These are phyloP conservation scores for Jacaranda copaia DNA, from an alignment of 257 asterid species.

Conservation along the genomic window DNA sequence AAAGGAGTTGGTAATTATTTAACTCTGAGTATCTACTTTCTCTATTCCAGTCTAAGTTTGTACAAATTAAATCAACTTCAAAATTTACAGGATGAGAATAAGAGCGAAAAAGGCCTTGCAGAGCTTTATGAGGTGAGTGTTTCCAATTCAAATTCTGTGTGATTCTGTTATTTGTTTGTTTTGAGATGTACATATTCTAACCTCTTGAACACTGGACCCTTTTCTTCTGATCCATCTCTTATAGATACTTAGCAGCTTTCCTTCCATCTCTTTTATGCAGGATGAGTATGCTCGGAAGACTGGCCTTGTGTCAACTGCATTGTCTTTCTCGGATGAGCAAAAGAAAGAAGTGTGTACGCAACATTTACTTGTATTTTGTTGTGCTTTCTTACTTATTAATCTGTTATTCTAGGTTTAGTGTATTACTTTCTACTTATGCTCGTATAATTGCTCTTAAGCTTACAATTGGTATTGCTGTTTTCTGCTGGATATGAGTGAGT, in stretches of 20 bases:
- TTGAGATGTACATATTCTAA: neutral
- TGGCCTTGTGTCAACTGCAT: slow-evolving; percentile 78
- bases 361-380: slow-evolving; percentile 30
- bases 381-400: slow-evolving; percentile 1
- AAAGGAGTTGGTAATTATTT: slow-evolving; percentile 69
- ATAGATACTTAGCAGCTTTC: slow-evolving; percentile 23
- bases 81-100: slow-evolving; percentile 82
- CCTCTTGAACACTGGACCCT: slow-evolving; percentile 8
- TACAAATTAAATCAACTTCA: slow-evolving; percentile 31
- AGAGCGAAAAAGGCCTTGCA: slow-evolving; percentile 95
- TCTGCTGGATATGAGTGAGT: neutral
- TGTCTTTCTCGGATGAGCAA: slow-evolving; percentile 87
- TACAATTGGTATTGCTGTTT: neutral
- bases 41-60: slow-evolving; percentile 20
- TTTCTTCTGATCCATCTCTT: slow-evolving; percentile 21
- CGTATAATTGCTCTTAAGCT: neutral
- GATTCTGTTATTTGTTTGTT: neutral
- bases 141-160: slow-evolving; percentile 10
- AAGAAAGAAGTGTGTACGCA: slow-evolving; percentile 79
- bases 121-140: slow-evolving; percentile 88
- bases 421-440: neutral
- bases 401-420: neutral
- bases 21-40: slow-evolving; percentile 24
- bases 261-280: slow-evolving; percentile 51
- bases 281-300: slow-evolving; percentile 93